Percentiles rank a stretch among this genome's conserved stretches.
These are phyloP conservation scores for Viola pubescens DNA, from an alignment of 441 rosid genomes.

Conservation along the genomic window DNA sequence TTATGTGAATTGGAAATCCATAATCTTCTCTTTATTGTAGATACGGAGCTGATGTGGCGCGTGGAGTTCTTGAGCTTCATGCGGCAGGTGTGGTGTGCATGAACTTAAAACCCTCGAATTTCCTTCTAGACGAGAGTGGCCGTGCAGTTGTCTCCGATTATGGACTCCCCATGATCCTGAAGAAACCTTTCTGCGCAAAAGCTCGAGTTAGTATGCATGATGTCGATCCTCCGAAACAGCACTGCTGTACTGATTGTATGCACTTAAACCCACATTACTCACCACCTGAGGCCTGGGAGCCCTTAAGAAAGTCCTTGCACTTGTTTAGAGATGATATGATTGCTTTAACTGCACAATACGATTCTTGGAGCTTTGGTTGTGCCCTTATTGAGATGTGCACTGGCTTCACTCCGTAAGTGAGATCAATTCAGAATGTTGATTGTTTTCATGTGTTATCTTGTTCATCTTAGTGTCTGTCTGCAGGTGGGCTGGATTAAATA, in stretches of 20 bases:
- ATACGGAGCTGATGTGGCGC: constrained; percentile 93
- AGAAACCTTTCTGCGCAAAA: constrained; percentile 80
- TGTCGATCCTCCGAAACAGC: constrained; percentile 57
- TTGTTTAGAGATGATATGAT: constrained; percentile 95
- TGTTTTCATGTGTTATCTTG: constrained; percentile 8
- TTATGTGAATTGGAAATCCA: not conserved
- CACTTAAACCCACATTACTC: constrained; percentile 90
- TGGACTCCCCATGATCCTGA: constrained; percentile 82
- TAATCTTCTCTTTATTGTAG: constrained; percentile 32
- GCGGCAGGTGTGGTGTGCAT: constrained; percentile 97
- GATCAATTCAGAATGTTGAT: constrained; percentile 4
- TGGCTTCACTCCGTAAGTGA: constrained; percentile 91
- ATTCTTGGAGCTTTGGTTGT: constrained; percentile 99
- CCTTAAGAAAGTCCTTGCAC: constrained; percentile 78
- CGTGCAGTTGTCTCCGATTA: constrained; percentile 93
- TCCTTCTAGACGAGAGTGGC: constrained; percentile 76
- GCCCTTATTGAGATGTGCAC: constrained; percentile 99
- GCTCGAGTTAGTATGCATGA: constrained; percentile 38
- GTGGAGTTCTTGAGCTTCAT: constrained; percentile 96
- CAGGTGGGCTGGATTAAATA: constrained; percentile 96
- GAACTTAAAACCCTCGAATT: constrained; percentile 94
- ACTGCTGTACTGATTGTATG: constrained; percentile 83
- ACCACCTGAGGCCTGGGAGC: constrained; percentile 99
- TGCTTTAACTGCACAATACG: constrained; percentile 87
- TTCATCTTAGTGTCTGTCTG: constrained; percentile 17